Base-by-base conservation (phyloP, 768 basidiomycete species). In the Amanita pseudoporphyria region DNA sequence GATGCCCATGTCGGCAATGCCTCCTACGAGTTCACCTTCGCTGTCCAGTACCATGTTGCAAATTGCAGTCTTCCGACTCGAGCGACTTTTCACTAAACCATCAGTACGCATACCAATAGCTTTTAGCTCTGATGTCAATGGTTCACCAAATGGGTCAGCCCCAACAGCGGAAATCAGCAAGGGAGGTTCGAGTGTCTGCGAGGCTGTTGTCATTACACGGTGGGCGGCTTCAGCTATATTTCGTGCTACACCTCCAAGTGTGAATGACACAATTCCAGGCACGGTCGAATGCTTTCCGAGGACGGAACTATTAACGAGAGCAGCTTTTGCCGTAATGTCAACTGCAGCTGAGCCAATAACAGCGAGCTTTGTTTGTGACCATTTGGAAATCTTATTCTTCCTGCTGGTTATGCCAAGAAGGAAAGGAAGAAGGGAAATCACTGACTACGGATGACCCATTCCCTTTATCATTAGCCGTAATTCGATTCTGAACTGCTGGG, bases 211-310 rank as follows among this genome's bases (percentile, higher is more conserved):
- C 52, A 82, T 60, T 5, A 84, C 63, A 24, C 87, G 79, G 61
- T 88, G 82, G 5, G 91, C 76, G 1, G 92, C 89, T 63, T 97
- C 93, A 2, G 94, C 87, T 37, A 99, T 79, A 62, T 99, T 99
- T n/a, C 94, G 82, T 1, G 79, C 93, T 12, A 99, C 95, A 24
- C 95, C 95, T 1, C 95, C 95, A 5, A 88, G 68, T 0, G 84
- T 76, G 33, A 94, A 53, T 13, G 71, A 67, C 21, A 98, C 79
- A 10, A 62, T 69, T 9, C 96, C 96, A 0, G 92, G 91, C 9
- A 76, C 76, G 0, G 94, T 98, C 0, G 91, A 87, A 49, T 81
- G 72, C 10, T 45, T 54, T 6, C 60, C 62, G 16, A 72, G 63
- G n/a, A 68, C 62, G 30, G 72, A 56, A 28, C 66, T 58, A 1